Evolutionary conservation across 1,284 basidiomycete genomes (phyloP), one percentile per base, ranked within the genome.

Genomic region (Rhodotorula mucilaginosa): DNA sequence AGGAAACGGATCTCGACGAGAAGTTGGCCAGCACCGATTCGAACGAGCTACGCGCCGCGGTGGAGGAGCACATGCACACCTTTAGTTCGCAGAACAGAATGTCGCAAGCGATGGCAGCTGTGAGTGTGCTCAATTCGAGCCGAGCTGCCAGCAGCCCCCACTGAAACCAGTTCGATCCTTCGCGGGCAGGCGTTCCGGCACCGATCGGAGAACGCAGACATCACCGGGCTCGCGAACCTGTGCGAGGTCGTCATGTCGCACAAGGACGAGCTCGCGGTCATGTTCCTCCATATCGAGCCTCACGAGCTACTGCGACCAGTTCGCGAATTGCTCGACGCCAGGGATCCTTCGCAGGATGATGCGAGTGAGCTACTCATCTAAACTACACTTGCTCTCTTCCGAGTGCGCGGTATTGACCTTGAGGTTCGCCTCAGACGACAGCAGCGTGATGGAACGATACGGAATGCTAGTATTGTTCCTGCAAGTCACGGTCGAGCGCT

Each of bases 391-490:
- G 26, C 26, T 26, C n/a, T 23, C 3, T 23, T 12, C 34, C 15
- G 2, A 8, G 21, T 29, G 13, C 15, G 15, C 26, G 2, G 8
- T n/a, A 13, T 5, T 48, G 12, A 4, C 16, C 21, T 12, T 44
- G n/a, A 26, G 29, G 23, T 6, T 3, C 13, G 15, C 39, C 39
- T 44, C 63, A 75, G 74, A 63, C 18, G 72, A 75, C 19, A 60
- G 60, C 15, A 68, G 69, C 57, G 56, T 72, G 0, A 65, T 68
- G 5, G 74, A 73, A 49, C 61, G 79, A 6, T 83, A 80, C 67
- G 83, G 83, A 0, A 78, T 78, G n/a, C 78, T 81, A 8, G 79
- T 82, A 2, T 68, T 81, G 5, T 74, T 83, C 15, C 71, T 80
- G 5, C 78, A 82, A 57, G 70, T 79, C 15, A 69, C 81, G 18